A percentile compares a stretch with the other conserved stretches of the same genome.
Conservation (phyloP, 1,284 basidiomycete genomes). For the Cerioporus squamosus region DNA sequence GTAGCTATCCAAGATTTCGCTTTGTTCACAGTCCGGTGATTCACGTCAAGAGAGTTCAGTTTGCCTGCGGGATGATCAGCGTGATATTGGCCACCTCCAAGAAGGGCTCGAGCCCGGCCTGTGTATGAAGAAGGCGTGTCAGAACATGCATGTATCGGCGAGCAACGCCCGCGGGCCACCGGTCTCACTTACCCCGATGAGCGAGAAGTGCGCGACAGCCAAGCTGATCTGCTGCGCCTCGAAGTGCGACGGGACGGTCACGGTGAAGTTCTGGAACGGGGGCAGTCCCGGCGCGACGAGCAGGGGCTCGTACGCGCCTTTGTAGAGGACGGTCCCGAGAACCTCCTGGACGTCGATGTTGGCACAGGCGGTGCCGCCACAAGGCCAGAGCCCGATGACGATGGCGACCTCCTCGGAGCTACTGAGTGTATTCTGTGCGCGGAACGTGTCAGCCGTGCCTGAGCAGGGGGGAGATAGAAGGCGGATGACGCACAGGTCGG, state of each 20-base stretch:
- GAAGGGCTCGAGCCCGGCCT: slow-evolving; percentile 7
- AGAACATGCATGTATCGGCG: not conserved
- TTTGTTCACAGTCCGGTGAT: not conserved
- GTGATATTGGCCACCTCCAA: slow-evolving; percentile 15
- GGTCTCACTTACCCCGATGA: slow-evolving; percentile 48
- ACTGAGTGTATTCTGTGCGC: slow-evolving; percentile 7
- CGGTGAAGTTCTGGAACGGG: slow-evolving; percentile 49
- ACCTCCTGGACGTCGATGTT: slow-evolving; percentile 31
- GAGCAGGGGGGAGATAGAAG: not conserved
- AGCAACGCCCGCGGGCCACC: no score
- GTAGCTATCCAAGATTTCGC: no score
- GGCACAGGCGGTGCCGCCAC: slow-evolving; percentile 30
- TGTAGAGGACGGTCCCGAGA: slow-evolving; percentile 50
- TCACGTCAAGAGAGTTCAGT: not conserved
- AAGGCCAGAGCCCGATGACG: slow-evolving; percentile 45
- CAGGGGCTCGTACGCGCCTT: slow-evolving; percentile 46
- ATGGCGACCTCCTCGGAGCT: slow-evolving; percentile 47
- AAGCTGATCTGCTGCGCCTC: slow-evolving; percentile 40
- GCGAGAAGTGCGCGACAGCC: slow-evolving; percentile 45
- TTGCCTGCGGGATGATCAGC: not conserved
- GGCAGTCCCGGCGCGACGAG: slow-evolving; percentile 32
- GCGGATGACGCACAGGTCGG: slow-evolving; percentile 42
- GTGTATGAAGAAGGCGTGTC: not conserved
- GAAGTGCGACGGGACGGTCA: slow-evolving; percentile 44
- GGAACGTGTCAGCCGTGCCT: not conserved